Evolutionary conservation across 352 stramenopile species (phyloP).

Genomic region (Aphanomyces cochlioides): DNA sequence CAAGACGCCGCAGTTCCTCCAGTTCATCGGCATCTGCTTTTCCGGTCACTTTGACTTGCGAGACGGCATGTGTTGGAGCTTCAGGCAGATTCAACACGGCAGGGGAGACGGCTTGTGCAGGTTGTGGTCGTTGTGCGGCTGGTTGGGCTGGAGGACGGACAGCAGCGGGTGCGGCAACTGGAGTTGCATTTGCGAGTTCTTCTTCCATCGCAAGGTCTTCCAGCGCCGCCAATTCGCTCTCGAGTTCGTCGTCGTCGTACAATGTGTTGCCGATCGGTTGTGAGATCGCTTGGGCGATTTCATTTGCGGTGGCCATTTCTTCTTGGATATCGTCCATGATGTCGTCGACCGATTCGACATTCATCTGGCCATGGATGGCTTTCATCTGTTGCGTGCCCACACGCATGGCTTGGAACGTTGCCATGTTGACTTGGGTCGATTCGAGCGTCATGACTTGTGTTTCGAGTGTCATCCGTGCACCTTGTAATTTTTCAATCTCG

Average conservation of each 20-base stretch:
- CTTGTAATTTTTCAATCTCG: conserved; percentile 97
- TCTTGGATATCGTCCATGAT: conserved; percentile 98
- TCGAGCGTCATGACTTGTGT: conserved; percentile 90
- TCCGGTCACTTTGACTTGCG: conserved; percentile 72
- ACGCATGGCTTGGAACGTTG: conserved; percentile 95
- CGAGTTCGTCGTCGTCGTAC: conserved; percentile 92
- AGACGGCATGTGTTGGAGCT: conserved; percentile 67
- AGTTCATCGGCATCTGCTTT: conserved; percentile 77
- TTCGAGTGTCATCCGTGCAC: conserved; percentile 96
- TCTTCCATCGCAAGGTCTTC: conserved; percentile 90
- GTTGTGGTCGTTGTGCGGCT: conserved; percentile 31
- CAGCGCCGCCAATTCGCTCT: conserved; percentile 92
- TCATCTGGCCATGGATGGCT: conserved; percentile 92
- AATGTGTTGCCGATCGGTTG: conserved; percentile 91
- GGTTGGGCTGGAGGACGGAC: conserved; percentile 30
- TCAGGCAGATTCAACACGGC: conserved; percentile 69
- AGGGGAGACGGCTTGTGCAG: conserved; percentile 16
- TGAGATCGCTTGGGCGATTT: conserved; percentile 92
- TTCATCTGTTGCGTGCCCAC: conserved; percentile 92
- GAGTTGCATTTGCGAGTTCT: conserved; percentile 48
- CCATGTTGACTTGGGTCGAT: conserved; percentile 92
- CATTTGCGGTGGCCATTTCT: conserved; percentile 93
- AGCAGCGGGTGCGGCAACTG: conserved; percentile 32
- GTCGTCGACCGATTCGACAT: conserved; percentile 96
- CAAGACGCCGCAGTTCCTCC: conserved; percentile 75